phyloP scores from a whole-genome alignment of 495 filamentous ascomycete genomes.

The Podospora bellae-mahoneyi region DNA sequence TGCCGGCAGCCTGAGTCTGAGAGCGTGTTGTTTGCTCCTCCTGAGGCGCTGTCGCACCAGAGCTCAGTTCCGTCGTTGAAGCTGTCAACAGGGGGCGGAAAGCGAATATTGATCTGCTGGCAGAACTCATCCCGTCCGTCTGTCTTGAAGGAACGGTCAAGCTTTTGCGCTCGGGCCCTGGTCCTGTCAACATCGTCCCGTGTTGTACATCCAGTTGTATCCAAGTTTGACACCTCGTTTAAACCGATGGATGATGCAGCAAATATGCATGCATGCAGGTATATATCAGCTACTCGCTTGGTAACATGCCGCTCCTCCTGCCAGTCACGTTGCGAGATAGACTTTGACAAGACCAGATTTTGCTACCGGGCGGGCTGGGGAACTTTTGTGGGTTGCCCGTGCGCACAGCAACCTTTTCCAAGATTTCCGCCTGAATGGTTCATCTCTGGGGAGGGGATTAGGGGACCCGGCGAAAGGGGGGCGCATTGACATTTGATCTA shows the following conservation, averaged over 20 bases:
- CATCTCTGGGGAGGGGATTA: neutral
- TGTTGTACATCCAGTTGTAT: neutral
- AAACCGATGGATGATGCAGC: neutral
- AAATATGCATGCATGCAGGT: neutral
- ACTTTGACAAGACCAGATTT: neutral
- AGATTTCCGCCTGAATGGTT: constrained; percentile 1
- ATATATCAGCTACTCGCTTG: constrained; percentile 5
- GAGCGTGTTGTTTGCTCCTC: neutral
- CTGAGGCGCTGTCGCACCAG: neutral
- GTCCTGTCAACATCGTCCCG: neutral
- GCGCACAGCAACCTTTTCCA: neutral
- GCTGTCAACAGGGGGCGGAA: neutral
- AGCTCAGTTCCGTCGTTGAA: neutral
- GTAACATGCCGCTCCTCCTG: neutral
- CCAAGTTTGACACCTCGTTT: constrained; percentile 5
- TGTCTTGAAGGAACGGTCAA: neutral
- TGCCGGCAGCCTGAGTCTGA: constrained; percentile 5
- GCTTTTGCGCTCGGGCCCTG: neutral
- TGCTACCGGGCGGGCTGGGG: neutral
- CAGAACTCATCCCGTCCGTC: neutral
- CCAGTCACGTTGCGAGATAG: neutral
- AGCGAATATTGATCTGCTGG: neutral
- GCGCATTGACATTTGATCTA: neutral
- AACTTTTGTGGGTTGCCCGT: neutral
- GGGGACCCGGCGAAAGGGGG: neutral